phyloP scores from a whole-genome alignment of 192 early-diverging fungal genomes.

The Backusella circina region DNA sequence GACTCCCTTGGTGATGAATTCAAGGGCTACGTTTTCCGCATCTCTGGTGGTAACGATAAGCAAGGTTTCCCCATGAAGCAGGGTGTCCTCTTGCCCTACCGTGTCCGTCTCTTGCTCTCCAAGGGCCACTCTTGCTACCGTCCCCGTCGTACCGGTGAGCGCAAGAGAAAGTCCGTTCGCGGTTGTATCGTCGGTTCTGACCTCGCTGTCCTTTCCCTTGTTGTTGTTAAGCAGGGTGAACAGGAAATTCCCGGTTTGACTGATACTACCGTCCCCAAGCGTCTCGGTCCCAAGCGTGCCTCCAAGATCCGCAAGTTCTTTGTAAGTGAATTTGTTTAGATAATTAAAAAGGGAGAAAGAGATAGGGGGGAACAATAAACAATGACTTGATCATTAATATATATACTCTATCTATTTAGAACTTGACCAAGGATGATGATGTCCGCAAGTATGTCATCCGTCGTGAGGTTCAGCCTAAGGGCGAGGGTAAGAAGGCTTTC shows the following conservation, averaged over 20 bases:
- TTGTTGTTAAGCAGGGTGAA: constrained; percentile 97
- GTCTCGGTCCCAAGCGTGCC: constrained; percentile 98
- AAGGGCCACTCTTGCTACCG: constrained; percentile 99
- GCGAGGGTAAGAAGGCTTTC: constrained; percentile 86
- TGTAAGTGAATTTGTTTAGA: constrained; percentile 41
- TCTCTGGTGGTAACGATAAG: constrained; percentile 99
- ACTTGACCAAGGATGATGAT: constrained; percentile 98
- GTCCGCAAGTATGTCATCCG: constrained; percentile 99
- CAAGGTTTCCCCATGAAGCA: constrained; percentile 99
- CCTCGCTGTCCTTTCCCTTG: constrained; percentile 91
- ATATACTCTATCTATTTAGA: constrained; percentile 43
- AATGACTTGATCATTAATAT: background rate
- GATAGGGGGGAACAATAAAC: background rate
- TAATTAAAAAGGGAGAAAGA: too few relatives aligned
- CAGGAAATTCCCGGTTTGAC: constrained; percentile 93
- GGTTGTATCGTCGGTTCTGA: constrained; percentile 97
- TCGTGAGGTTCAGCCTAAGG: constrained; percentile 90
- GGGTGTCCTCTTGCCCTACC: constrained; percentile 81
- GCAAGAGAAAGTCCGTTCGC: constrained; percentile 98
- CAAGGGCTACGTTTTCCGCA: constrained; percentile 99
- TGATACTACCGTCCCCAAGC: constrained; percentile 91
- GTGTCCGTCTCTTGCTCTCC: constrained; percentile 79
- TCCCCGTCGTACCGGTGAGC: constrained; percentile 94
- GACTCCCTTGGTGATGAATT: constrained; percentile 98
- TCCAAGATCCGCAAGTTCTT: constrained; percentile 99